Base-by-base conservation (phyloP, 1,284 basidiomycete species). In the Fomitiporia mediterranea region DNA sequence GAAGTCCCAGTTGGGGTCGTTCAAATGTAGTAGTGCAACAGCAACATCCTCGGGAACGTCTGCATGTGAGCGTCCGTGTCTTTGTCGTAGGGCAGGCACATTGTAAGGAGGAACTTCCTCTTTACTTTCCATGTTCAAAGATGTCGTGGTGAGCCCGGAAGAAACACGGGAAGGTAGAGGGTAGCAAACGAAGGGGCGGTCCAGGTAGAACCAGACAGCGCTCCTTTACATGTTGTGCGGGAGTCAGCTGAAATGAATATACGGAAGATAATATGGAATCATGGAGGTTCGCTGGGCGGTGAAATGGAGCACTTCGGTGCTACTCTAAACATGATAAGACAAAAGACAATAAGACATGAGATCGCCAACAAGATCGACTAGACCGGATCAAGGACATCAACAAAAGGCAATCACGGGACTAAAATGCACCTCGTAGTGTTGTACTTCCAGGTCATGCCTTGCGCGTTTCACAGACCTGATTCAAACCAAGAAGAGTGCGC, bases 1-100 rank as follows among this genome's bases (percentile, higher is more conserved):
- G 53, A 82, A 71, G 67, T 87, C 81, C 61, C 80, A 82, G 72
- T 91, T 90, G 51, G 88, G 89, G 69, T 91, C 89, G 66, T 91
- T 90, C 62, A 91, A 72, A 67, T 91, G 86, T 25, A 57, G 43
- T n/a, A 57, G 51, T 15, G 57, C 51, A 23, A 58, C 39, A 15
- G 53, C 53, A n/a, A 55, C 44, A 17, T 58, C 57, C 39, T 54
- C 57, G 9, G 57, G 57, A 11, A 58, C 52, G 51, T 58, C 57
- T 30, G 51, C 44, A 1, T 51, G 46, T 19, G 32, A 35, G n/a
- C 46, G 35, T 6, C 37, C 34, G 9, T 39, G 52, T 38, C 25
- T 50, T 47, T 40, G 34, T 30, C 56, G 38, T 6, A 57, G 46
- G 25, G 30, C 11, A 4, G 56, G 51, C 9, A 48, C 34, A 27